These are phyloP conservation scores for Yamadazyma atmosphaerica DNA, from an alignment of 1,139 yeast species.

Conservation along the genomic window DNA sequence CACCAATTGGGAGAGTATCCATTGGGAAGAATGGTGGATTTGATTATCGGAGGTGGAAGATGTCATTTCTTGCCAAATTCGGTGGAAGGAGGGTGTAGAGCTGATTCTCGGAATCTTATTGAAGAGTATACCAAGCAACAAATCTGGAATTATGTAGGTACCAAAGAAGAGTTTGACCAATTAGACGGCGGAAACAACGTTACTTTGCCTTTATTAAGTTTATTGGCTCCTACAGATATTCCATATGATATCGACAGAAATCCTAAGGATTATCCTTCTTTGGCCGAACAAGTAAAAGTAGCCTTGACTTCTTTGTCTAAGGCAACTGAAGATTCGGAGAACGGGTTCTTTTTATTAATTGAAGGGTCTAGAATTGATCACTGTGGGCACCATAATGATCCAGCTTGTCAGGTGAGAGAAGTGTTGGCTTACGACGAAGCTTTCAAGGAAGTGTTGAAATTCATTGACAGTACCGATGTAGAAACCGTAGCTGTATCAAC, in stretches of 20 bases:
- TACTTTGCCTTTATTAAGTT: conserved; percentile 67
- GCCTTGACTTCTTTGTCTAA: conserved; percentile 65
- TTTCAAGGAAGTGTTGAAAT: conserved; percentile 65
- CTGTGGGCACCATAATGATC: conserved; percentile 88
- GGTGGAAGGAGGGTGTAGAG: conserved; percentile 59
- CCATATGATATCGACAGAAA: conserved; percentile 81
- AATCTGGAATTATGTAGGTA: conserved; percentile 63
- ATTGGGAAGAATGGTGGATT: conserved; percentile 74
- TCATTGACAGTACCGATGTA: conserved; percentile 59
- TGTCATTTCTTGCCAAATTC: conserved; percentile 61
- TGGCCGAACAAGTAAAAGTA: conserved; percentile 69
- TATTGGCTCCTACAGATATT: conserved; percentile 69
- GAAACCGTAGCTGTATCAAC: conserved; percentile 78
- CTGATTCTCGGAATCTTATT: conserved; percentile 63
- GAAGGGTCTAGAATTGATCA: conserved; percentile 93
- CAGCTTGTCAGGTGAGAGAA: conserved; percentile 71
- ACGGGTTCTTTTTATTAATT: conserved; percentile 77
- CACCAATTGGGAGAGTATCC: conserved; percentile 82
- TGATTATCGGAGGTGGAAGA: conserved; percentile 88
- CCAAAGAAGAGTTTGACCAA: conserved; percentile 55
- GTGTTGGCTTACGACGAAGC: conserved; percentile 68
- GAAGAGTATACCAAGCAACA: conserved; percentile 55
- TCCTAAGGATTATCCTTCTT: conserved; percentile 58
- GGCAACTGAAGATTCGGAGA: conserved; percentile 66
- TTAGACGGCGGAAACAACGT: conserved; percentile 58